Percentiles rank a stretch among this genome's conserved stretches.
These are phyloP conservation scores for Yarrowia sp. DNA, from an alignment of 805 yeast genomes.

Conservation along the genomic window DNA sequence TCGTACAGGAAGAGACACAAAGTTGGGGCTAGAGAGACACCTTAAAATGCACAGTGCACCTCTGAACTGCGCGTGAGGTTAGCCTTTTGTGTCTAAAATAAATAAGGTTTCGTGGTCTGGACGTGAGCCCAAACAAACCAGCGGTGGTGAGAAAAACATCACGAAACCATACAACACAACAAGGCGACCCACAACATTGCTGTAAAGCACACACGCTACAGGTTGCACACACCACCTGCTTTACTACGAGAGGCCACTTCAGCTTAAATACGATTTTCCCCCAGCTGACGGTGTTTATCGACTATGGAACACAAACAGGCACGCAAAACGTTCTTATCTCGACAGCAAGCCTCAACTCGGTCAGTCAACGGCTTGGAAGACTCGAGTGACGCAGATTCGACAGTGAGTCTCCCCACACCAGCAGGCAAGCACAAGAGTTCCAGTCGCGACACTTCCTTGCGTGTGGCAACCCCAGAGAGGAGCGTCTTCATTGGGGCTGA, in stretches of 20 bases:
- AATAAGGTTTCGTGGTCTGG: not conserved
- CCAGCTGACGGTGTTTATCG: not conserved
- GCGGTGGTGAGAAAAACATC: not conserved
- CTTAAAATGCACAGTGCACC: not conserved
- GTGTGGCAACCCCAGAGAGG: conserved; percentile 13
- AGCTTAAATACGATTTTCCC: too few relatives aligned
- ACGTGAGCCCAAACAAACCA: conserved; percentile 14
- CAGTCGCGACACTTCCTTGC: not conserved
- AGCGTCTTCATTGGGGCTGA: conserved; percentile 22
- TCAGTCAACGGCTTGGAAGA: not conserved
- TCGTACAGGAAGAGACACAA: too few relatives aligned
- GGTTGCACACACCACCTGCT: not conserved
- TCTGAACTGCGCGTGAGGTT: not conserved
- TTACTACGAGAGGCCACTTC: too few relatives aligned
- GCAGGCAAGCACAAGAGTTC: not conserved
- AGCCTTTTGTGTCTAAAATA: not conserved
- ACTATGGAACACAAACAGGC: not conserved
- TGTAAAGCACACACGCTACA: not conserved
- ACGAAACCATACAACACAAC: not conserved
- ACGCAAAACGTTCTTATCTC: too few relatives aligned
- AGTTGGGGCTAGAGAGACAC: not conserved
- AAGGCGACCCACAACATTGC: not conserved
- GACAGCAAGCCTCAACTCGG: too few relatives aligned
- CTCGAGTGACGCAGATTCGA: not conserved
- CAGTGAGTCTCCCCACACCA: not conserved